These are phyloP conservation scores for Fusarium aywerte DNA, from an alignment of 2,329 filamentous ascomycete genomes.

Conservation along the genomic window DNA sequence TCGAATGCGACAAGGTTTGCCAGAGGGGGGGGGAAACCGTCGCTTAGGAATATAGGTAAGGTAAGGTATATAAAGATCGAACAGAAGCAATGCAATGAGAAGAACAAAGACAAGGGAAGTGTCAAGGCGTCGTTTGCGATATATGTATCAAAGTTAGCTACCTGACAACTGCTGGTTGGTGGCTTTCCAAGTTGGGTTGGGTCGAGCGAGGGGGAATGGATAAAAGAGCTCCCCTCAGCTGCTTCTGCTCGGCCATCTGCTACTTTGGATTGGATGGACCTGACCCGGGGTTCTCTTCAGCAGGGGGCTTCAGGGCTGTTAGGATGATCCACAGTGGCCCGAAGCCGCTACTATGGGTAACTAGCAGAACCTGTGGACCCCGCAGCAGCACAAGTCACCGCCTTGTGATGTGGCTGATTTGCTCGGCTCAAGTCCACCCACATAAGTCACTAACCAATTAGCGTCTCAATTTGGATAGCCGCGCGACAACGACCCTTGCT, in stretches of 20 bases:
- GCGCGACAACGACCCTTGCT: slow-evolving; percentile 44
- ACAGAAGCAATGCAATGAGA: slow-evolving; percentile 14
- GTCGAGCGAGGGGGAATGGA: slow-evolving; percentile 36
- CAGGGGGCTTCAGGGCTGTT: slow-evolving; percentile 41
- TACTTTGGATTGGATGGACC: slow-evolving; percentile 19
- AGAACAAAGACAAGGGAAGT: slow-evolving; percentile 33
- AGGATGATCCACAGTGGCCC: slow-evolving; percentile 36
- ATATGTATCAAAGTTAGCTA: slow-evolving; percentile 37
- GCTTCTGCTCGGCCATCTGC: slow-evolving; percentile 8
- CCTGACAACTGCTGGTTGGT: slow-evolving; percentile 39
- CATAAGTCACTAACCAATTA: slow-evolving; percentile 3
- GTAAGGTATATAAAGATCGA: slow-evolving; percentile 4
- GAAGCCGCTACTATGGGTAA: slow-evolving; percentile 44
- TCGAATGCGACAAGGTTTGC: slow-evolving; percentile 18
- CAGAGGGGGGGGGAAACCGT: not conserved
- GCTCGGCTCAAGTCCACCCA: slow-evolving; percentile 36
- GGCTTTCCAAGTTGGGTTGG: slow-evolving; percentile 16
- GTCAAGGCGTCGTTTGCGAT: slow-evolving; percentile 40
- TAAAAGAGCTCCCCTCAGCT: slow-evolving; percentile 29
- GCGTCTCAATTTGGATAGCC: slow-evolving; percentile 35
- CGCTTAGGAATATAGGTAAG: not conserved
- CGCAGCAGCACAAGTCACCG: slow-evolving; percentile 41
- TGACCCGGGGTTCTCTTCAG: slow-evolving; percentile 13
- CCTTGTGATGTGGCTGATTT: slow-evolving; percentile 44
- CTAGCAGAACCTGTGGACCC: slow-evolving; percentile 24